Conservation (phyloP, 2,329 filamentous ascomycete genomes). For the Cordyceps javanica region DNA sequence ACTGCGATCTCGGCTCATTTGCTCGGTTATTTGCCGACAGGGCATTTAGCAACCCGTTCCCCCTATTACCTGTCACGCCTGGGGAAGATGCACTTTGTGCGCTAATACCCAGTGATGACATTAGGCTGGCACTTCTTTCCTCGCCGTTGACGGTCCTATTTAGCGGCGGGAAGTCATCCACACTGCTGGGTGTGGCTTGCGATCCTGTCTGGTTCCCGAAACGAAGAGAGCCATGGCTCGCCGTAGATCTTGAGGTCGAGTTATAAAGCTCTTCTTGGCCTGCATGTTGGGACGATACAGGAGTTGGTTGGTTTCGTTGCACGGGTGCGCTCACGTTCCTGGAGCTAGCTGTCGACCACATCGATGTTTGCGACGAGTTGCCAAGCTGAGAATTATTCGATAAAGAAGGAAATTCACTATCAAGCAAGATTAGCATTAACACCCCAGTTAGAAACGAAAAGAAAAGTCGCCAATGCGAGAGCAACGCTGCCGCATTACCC, state of each 20-base stretch:
- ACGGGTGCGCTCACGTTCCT: conserved; percentile 43
- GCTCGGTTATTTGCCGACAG: conserved; percentile 53
- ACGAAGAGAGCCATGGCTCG: conserved; percentile 44
- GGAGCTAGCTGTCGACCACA: conserved; percentile 48
- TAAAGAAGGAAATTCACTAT: conserved; percentile 61
- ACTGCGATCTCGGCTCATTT: conserved; percentile 40
- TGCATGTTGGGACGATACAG: conserved; percentile 43
- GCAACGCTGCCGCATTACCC: conserved; percentile 17
- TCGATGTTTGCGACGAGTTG: conserved; percentile 41
- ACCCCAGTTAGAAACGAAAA: background rate
- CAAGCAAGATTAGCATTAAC: background rate
- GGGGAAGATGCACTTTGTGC: conserved; percentile 35
- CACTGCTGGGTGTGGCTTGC: conserved; percentile 41
- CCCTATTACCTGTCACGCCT: conserved; percentile 38
- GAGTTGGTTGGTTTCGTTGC: conserved; percentile 46
- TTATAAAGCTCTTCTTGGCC: conserved; percentile 43
- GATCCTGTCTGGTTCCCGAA: conserved; percentile 45
- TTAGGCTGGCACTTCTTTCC: conserved; percentile 45
- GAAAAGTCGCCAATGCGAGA: background rate
- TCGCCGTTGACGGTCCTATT: conserved; percentile 53
- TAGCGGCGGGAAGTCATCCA: conserved; percentile 58
- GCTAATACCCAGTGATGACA: conserved; percentile 50
- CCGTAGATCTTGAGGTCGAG: conserved; percentile 32
- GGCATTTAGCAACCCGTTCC: conserved; percentile 58
- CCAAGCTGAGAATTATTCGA: conserved; percentile 54